Base-by-base conservation (phyloP, 805 yeast genomes). In the Nakazawaea populi region DNA sequence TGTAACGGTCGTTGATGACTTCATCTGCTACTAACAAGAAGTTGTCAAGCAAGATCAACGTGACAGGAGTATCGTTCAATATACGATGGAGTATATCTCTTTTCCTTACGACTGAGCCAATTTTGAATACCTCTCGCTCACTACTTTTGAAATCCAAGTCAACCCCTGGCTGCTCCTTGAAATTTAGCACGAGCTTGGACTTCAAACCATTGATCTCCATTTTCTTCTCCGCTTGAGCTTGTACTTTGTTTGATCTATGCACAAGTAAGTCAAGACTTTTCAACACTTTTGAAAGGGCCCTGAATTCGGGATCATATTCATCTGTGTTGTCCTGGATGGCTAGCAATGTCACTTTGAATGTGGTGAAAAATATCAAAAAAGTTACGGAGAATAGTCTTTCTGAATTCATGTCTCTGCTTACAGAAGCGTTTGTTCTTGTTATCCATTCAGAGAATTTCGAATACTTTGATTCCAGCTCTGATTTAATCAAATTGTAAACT, bases 21-120 rank as follows among this genome's bases (percentile, higher is more conserved):
- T 73, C 73, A 40, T 88, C 84, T 1, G 88, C 83, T 1, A 89
- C 75, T 34, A 89, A 60, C 42, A 89, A 65, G 57, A 74, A 87
- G 59, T 89, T 87, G 60, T 89, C 96, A 48, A 89, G 66, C 31
- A 89, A 66, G 18, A 87, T 78, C 28, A 86, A 58, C 55, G 79
- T 72, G 1, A 51, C 44, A 14, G 24, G 42, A 5, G 40, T 12
- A 29, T 51, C 53, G 31, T 51, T 46, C 39, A 49, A 41, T 3
- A 44, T 38, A n/a, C 48, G 28, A 14, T 49, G 69, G 70, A 82
- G 79, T 58, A 82, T 68, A 46, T 85, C 94, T 11, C 88, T 81
- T 52, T 83, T 80, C 50, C 85, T 73, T 2, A 70, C 58, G 14
- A 86, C 75, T 29, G 74, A 76, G 0, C 90, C 94, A 9, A 83